Evolutionary conservation across 2,329 filamentous ascomycete genomes (phyloP).

Genomic region (Myriangium duriaei): DNA sequence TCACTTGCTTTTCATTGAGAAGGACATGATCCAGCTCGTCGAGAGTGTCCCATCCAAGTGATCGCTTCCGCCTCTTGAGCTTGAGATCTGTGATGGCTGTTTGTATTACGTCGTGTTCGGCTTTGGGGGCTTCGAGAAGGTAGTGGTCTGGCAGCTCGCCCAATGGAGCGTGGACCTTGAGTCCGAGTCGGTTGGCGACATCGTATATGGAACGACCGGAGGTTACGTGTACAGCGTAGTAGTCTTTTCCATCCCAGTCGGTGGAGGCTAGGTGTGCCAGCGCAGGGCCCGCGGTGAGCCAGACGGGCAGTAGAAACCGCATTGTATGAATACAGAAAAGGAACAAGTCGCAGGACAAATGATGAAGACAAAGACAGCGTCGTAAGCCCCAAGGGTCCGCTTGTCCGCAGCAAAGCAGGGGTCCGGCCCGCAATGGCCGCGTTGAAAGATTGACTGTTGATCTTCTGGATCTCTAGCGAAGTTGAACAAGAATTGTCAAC

Average conservation of each 20-base stretch:
- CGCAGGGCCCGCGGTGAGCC: slow-evolving; percentile 6
- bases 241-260: slow-evolving; percentile 65
- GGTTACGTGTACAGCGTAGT: slow-evolving; percentile 81
- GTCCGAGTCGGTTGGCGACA: slow-evolving; percentile 59
- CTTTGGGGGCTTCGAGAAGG: slow-evolving; percentile 61
- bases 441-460: too few species aligned
- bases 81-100: slow-evolving; percentile 40
- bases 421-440: too few species aligned
- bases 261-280: slow-evolving; percentile 12
- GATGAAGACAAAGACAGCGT: too few species aligned
- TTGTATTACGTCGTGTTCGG: slow-evolving; percentile 41
- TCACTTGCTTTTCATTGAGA: slow-evolving; percentile 66
- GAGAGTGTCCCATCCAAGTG: slow-evolving; percentile 29
- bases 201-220: slow-evolving; percentile 50
- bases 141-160: slow-evolving; percentile 71
- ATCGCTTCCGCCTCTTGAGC: slow-evolving; percentile 50
- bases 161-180: slow-evolving; percentile 69
- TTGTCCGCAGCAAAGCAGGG: too few species aligned
- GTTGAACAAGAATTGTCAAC: too few species aligned
- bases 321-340: too few species aligned
- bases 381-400: too few species aligned
- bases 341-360: too few species aligned
- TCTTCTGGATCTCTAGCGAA: too few species aligned
- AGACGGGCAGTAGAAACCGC: slow-evolving; percentile 1
- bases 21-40: slow-evolving; percentile 61